Evolutionary conservation across 352 stramenopile species (phyloP), one percentile per base, ranked within the genome.

Genomic region (Globisporangium splendens): DNA sequence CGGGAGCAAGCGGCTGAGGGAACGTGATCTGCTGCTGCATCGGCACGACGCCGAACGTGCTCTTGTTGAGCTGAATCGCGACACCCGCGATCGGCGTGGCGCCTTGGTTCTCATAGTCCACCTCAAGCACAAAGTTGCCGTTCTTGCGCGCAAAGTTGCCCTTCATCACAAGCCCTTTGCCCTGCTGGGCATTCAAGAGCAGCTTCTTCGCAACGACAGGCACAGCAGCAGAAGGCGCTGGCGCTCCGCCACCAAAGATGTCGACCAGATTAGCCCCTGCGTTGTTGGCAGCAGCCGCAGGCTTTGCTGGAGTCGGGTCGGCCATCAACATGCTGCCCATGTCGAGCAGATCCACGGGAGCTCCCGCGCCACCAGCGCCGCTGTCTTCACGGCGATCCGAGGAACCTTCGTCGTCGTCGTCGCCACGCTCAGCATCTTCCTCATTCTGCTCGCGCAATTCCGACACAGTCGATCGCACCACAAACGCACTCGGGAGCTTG

Each of bases 61-160:
- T 98, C 80, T 99, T 99, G 83, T 99, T 99, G 35, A 99, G 79
- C 70, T 99, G 96, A 57, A 99, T 95, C 35, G 95, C 96, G 31
- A 99, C 72, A 11, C 83, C 79, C 1, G 69, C 59, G 58, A 99
- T 90, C 57, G 92, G 82, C 22, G 96, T 73, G 22, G 89, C 66
- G 20, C 86, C 89, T 62, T 94, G 91, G 71, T 98, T 98, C 67
- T 98, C 78, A 44, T 78, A 83, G 52, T 92, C 79, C 17, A 91
- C 68, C 21, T 94, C 85, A 43, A 94, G 57, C 51, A 88, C 66
- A 42, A 94, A 94, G 28, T 70, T 76, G 48, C 70, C 71, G 46
- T 66, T 79, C 51, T 72, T 76, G 21, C 85, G 80, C 54, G 70
- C 83, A 54, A 91, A 92, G 11, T 69, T 60, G 59, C 89, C 73